Conservation (phyloP, 139 green algal species). For the Pycnococcus provasolii region DNA sequence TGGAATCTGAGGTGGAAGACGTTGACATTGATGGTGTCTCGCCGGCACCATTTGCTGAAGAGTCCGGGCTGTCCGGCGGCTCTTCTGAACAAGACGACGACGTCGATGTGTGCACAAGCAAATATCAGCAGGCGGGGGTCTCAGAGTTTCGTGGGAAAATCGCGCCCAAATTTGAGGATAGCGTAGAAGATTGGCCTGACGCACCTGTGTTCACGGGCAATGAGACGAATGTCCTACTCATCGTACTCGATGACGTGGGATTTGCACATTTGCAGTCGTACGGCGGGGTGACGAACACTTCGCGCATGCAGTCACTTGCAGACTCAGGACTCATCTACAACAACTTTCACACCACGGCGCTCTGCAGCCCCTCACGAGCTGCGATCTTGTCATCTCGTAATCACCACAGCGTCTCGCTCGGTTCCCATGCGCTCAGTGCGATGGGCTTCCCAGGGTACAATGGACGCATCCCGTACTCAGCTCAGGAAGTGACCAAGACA, state of each 20-base stretch:
- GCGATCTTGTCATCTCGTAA: neutral
- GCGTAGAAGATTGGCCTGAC: neutral
- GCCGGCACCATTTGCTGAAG: too few relatives aligned
- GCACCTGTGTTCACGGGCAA: neutral
- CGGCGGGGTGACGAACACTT: neutral
- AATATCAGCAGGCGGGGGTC: too few relatives aligned
- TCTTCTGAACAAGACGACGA: too few relatives aligned
- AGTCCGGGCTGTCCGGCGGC: too few relatives aligned
- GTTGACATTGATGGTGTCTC: too few relatives aligned
- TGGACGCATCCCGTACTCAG: neutral
- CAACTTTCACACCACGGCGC: constrained; percentile 1
- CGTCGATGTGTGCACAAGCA: too few relatives aligned
- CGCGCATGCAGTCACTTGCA: neutral
- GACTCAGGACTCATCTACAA: neutral
- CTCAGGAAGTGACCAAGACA: neutral
- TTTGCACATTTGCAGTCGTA: neutral
- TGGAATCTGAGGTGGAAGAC: too few relatives aligned
- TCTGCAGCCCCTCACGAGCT: neutral
- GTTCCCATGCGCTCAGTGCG: neutral
- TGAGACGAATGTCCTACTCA: neutral
- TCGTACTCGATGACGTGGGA: neutral
- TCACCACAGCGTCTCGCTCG: neutral
- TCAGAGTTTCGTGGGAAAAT: neutral
- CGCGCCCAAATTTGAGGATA: neutral
- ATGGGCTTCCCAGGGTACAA: neutral